Evolutionary conservation across 2,329 filamentous ascomycete genomes (phyloP).

Genomic region (Fusarium robinianum): DNA sequence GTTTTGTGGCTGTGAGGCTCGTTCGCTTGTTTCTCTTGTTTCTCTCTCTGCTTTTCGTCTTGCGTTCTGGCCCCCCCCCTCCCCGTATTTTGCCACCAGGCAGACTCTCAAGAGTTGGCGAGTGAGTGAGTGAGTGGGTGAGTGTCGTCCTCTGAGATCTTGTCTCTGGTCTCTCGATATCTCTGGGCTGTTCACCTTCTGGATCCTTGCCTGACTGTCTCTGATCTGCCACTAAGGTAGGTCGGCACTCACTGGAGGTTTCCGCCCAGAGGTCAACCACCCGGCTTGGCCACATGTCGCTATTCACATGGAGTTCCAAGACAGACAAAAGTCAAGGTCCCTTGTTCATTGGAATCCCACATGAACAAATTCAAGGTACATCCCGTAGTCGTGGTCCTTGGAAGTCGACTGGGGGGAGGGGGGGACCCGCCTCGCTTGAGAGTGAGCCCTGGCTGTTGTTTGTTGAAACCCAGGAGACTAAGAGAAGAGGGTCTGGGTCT

Average conservation of each 20-base stretch:
- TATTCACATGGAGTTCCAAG: background rate
- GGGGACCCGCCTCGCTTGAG: constrained; percentile 16
- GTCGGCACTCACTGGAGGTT: constrained; percentile 14
- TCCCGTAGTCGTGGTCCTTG: too few species aligned
- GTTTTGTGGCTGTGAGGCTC: constrained; percentile 17
- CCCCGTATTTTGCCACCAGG: too few species aligned
- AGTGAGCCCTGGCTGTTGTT: too few species aligned
- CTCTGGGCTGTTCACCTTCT: background rate
- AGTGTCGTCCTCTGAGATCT: too few species aligned
- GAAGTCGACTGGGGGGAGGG: constrained; percentile 10
- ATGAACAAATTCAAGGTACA: constrained; percentile 2
- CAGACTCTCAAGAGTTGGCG: too few species aligned
- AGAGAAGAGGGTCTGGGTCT: constrained; percentile 12
- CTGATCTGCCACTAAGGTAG: constrained; percentile 13
- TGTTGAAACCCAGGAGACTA: constrained; percentile 13
- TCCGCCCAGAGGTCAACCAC: constrained; percentile 2
- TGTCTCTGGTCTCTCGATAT: background rate
- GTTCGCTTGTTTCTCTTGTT: constrained; percentile 6
- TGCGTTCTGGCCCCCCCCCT: too few species aligned
- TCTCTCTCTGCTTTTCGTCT: too few species aligned
- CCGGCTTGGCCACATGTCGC: constrained; percentile 3
- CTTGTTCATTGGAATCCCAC: background rate
- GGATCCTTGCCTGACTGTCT: constrained; percentile 5
- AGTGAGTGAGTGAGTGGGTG: too few species aligned
- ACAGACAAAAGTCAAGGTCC: background rate